Base-by-base conservation (phyloP, 2,329 filamentous ascomycete species). In the Celoporthe dispersa region DNA sequence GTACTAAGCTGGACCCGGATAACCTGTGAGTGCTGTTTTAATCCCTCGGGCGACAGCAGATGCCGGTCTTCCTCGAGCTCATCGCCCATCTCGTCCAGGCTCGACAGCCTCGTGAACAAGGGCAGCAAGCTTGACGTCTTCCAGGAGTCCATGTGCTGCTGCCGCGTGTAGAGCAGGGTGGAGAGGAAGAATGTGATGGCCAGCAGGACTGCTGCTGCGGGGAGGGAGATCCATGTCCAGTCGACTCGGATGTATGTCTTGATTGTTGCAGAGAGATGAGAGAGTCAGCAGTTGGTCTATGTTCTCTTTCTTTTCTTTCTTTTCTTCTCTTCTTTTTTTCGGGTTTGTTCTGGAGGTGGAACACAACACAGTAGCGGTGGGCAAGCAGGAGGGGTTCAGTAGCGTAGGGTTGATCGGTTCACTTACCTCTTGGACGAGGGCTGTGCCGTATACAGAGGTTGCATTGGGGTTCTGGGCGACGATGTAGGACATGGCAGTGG, bases 241-340 rank as follows among this genome's bases (percentile, higher is more conserved):
- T 35, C 35, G 22, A 61, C 57, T 61, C 33, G 16, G 57, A 61
- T 61, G 16, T 37, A 61, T n/a, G 57, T 61, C 57, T 61, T 35
- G 11, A 55, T 55, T 5, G 11, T n/a, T n/a, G n/a, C 11, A 53
- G 2, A n/a, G 7, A 9, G 4, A 25, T 1, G 25, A 12, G 22
- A 53, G 4, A 28, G 51, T 55, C 14, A 55, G 51, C 51, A 11
- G 3, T 31, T 12, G 2, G 11, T 12, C n/a, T 16, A 1, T 2
- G 2, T 53, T 12, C 8, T 53, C 7, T 53, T 53, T n/a, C n/a
- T 7, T 22, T 22, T 22, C 44, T 48, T 48, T 48, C 16, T n/a
- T 9, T 16, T 16, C 16, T 3, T 19, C 12, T 16, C 3, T 44
- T 44, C 6, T 8, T 44, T 22, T 48, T 22, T 22, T 22, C 16